These are phyloP conservation scores for Phaeoacremonium minimum DNA, from an alignment of 2,329 filamentous ascomycete species.

Conservation along the genomic window DNA sequence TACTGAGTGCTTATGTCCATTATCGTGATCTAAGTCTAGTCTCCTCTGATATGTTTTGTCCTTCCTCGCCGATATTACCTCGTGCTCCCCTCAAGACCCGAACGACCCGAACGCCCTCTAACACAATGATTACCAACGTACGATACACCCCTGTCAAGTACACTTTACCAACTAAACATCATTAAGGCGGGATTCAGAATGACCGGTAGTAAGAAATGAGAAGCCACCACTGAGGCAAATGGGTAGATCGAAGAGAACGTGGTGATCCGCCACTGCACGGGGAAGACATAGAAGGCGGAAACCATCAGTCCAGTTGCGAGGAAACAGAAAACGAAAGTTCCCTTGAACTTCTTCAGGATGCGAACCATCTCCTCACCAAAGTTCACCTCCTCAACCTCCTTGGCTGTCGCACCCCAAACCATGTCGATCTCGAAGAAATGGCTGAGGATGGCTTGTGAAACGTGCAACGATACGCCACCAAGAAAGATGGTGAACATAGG, in stretches of 20 bases:
- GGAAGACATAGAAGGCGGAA: slow-evolving; percentile 37
- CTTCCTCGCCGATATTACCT: too few species aligned
- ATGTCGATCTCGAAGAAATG: slow-evolving; percentile 39
- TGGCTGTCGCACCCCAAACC: slow-evolving; percentile 52
- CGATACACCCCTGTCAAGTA: too few species aligned
- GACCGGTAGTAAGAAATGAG: slow-evolving; percentile 55
- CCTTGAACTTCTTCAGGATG: slow-evolving; percentile 52
- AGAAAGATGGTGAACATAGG: slow-evolving; percentile 31
- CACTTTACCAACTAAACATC: slow-evolving; percentile 52
- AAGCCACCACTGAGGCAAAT: slow-evolving; percentile 42
- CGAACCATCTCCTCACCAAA: slow-evolving; percentile 53
- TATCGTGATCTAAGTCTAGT: too few species aligned
- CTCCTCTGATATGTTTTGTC: too few species aligned
- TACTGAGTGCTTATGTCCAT: too few species aligned
- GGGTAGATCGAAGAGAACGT: slow-evolving; percentile 58
- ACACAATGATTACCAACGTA: too few species aligned
- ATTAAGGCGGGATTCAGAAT: slow-evolving; percentile 60
- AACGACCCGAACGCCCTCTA: too few species aligned
- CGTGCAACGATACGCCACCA: slow-evolving; percentile 36
- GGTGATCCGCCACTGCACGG: slow-evolving; percentile 50
- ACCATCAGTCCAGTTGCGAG: slow-evolving; percentile 41
- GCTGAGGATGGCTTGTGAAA: slow-evolving; percentile 33
- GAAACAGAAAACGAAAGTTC: slow-evolving; percentile 47
- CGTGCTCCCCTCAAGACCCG: too few species aligned
- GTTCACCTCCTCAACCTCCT: slow-evolving; percentile 51